Base-by-base conservation (phyloP, 2,329 filamentous ascomycete species). In the Capronia epimyces region DNA sequence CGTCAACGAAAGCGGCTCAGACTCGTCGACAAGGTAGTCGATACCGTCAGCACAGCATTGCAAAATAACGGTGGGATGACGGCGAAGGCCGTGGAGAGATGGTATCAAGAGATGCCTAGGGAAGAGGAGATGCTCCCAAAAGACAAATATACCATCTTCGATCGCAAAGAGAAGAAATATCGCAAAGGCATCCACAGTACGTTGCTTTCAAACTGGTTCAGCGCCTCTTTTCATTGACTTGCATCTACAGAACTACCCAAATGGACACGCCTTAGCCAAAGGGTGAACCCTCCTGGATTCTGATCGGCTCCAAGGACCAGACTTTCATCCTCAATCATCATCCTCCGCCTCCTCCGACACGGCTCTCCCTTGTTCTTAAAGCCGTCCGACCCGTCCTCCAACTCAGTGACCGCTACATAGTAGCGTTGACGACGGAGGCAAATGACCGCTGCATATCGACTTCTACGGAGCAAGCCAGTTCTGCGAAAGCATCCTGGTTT, bases 131-230 rank as follows among this genome's bases (percentile, higher is more conserved):
- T 98, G 93, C 68, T 95, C 68, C 86, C 93, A 41, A 86, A 82
- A 71, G 93, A 98, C 74, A 98, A 98, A 74, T 98, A 98, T 74
- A 95, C 89, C 22, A 86, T 98, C 65, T 98, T 97, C 71, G 91
- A 95, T 71, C 84, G 90, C 63, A 96, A 97, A 72, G 89, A 87
- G 69, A 95, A 90, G 82, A 84, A 81, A 63, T 98, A 97, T 70
- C 79, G 93, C 67, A 98, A 98, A 81, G 88, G 89, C 49, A 90
- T 98, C 69, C 91, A 97, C 73, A 97, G 90, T 95, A 79, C 63
- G 89, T 82, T 50, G 27, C 18, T n/a, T 7, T 9, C 12, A 10
- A 6, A 32, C 10, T 4, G 13, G 10, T 24, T 49, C 18, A 18
- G 16, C 20, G n/a, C n/a, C 36, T 24, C 22, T n/a, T 15, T 13